Conservation (phyloP, 148 eudicot genomes). For the Fallopia convolvulus region DNA sequence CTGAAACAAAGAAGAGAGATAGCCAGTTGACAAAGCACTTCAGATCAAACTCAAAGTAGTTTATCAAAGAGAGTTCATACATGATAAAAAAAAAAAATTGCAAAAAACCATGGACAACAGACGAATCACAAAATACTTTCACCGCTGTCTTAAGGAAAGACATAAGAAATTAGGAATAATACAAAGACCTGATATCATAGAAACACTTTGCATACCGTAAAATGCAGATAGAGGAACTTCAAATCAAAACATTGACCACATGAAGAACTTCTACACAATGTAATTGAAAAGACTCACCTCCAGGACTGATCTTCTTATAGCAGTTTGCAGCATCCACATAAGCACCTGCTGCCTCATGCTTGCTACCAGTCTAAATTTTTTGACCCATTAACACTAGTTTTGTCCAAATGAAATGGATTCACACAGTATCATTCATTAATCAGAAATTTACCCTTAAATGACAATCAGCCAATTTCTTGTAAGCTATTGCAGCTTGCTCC, state of each 20-base stretch:
- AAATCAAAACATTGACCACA: too few relatives aligned
- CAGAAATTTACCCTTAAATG: slow-evolving; percentile 26
- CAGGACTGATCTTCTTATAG: slow-evolving; percentile 30
- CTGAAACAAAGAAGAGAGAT: slow-evolving; percentile 18
- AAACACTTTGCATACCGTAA: background rate
- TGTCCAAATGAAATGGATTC: background rate
- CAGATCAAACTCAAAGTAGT: background rate
- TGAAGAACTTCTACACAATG: background rate
- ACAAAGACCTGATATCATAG: background rate
- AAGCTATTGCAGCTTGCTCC: slow-evolving; percentile 38
- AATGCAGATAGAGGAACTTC: background rate
- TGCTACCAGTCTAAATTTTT: slow-evolving; percentile 21
- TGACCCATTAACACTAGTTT: background rate
- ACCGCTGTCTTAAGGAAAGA: too few relatives aligned
- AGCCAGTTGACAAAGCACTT: background rate
- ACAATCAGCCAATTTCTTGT: slow-evolving; percentile 33
- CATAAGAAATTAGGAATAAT: background rate
- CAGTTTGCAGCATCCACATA: slow-evolving; percentile 41
- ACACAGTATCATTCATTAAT: background rate
- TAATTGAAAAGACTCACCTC: slow-evolving; percentile 18
- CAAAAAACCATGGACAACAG: background rate
- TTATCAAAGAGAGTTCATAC: background rate
- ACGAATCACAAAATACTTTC: background rate
- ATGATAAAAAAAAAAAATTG: background rate
- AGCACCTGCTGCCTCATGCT: slow-evolving; percentile 34